Conservation (phyloP, 2,329 filamentous ascomycete genomes). For the Penicillium occitanis region DNA sequence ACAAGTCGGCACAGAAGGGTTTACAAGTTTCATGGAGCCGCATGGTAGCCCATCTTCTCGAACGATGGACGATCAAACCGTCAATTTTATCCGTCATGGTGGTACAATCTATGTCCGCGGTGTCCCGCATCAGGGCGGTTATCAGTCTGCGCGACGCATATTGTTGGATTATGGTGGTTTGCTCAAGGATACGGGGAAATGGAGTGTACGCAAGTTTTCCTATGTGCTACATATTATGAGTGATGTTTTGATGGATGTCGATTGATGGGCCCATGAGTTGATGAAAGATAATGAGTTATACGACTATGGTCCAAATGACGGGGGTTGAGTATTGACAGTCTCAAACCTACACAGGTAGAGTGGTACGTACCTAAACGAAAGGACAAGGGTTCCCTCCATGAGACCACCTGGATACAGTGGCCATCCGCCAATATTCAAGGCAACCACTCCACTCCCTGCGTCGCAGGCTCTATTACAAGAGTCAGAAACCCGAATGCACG, state of each 20-base stretch:
- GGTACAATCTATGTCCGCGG: slow-evolving; percentile 51
- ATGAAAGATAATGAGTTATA: neutral
- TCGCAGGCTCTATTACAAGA: neutral
- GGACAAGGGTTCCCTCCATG: neutral
- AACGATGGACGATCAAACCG: slow-evolving; percentile 31
- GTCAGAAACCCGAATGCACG: neutral
- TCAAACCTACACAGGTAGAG: neutral
- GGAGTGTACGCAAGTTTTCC: slow-evolving; percentile 53
- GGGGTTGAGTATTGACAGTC: neutral
- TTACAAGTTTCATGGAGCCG: slow-evolving; percentile 39
- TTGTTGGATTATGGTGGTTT: slow-evolving; percentile 54
- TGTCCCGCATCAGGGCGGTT: slow-evolving; percentile 50
- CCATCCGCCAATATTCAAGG: neutral
- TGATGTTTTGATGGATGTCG: slow-evolving; percentile 45
- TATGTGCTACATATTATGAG: slow-evolving; percentile 58
- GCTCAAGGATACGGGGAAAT: slow-evolving; percentile 54
- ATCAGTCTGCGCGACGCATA: slow-evolving; percentile 53
- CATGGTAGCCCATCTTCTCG: slow-evolving; percentile 18
- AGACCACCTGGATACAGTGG: neutral
- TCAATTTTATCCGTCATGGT: slow-evolving; percentile 51
- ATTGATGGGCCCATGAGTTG: slow-evolving; percentile 24
- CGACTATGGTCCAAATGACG: neutral
- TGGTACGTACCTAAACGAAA: neutral
- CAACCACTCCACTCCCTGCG: neutral
- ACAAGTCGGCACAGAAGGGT: slow-evolving; percentile 47